Evolutionary conservation across 1,284 basidiomycete genomes (phyloP), one percentile per base, ranked within the genome.

Genomic region (Paramarasmius palmivorus): DNA sequence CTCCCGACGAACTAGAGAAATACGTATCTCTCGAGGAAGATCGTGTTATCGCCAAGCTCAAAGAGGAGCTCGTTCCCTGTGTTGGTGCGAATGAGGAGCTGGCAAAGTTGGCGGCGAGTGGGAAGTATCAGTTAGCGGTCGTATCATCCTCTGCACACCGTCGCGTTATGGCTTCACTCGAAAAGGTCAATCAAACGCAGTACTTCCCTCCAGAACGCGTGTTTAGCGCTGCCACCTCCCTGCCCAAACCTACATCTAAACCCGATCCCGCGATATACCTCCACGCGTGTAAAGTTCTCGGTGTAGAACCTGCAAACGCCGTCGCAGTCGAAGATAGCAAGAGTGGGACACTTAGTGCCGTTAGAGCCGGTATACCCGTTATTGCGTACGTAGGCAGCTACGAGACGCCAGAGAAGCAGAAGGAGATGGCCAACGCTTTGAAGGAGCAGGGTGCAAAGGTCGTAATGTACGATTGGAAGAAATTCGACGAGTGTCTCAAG

Each of bases 211-310:
- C 57, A 7, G 57, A 58, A 38, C 42, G 47, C 23, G 58, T 66
- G 20, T 66, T 63, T 52, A 61, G 59, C 50, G 64, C 64, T 17
- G 64, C 64, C 20, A 63, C 64, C 34, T 63, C 61, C 25, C 49
- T 66, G 35, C 53, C 54, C 19, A 61, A 56, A 40, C 64, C 64
- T 4, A 66, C 64, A 20, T 63, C 60, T 42, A 66, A 66, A 38
- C 64, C 64, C 4, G 62, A 66, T 49, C 64, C 64, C 2, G 63
- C 63, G 34, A 64, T 66, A 25, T 65, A 65, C 46, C 52, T 66
- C 15, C 60, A 63, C 41, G 65, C 63, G 40, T 63, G 62, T 52
- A 57, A 62, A 42, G 55, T 54, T 22, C 46, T 66, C n/a, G 63
- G 57, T n/a, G 59, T 57, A 38, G 36, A 55, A 34, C 62, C 63